A percentile compares a stretch with the other conserved stretches of the same genome.
phyloP scores from a whole-genome alignment of 495 filamentous ascomycete genomes.

The Aspergillus cristatus region DNA sequence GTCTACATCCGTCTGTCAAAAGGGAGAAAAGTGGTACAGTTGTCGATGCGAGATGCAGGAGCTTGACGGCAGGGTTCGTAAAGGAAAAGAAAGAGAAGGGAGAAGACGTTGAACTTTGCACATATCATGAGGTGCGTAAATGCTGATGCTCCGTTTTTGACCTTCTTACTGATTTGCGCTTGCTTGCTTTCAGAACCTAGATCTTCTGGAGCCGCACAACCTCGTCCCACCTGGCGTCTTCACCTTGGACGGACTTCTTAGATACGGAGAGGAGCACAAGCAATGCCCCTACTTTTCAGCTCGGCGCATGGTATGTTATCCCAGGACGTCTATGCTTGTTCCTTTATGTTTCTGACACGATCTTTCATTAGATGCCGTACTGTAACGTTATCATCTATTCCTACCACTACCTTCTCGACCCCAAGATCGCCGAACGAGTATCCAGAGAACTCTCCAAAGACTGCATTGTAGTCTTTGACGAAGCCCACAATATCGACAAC shows the following conservation, averaged over 20 bases:
- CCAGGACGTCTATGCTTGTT: not conserved
- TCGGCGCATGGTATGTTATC: slow-evolving; percentile 71
- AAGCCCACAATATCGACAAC: slow-evolving; percentile 99
- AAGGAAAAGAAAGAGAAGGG: slow-evolving; percentile 93
- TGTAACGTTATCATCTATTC: slow-evolving; percentile 99
- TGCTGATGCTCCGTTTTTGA: slow-evolving; percentile 10
- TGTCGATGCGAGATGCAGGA: slow-evolving; percentile 91
- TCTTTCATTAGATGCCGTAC: slow-evolving; percentile 71
- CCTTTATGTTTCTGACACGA: slow-evolving; percentile 5
- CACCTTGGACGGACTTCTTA: slow-evolving; percentile 80
- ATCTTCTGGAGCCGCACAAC: slow-evolving; percentile 88
- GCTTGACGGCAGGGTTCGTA: slow-evolving; percentile 91
- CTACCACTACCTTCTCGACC: slow-evolving; percentile 95
- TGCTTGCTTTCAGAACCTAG: slow-evolving; percentile 62
- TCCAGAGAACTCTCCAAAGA: slow-evolving; percentile 96
- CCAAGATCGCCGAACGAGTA: slow-evolving; percentile 95
- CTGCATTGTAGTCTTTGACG: slow-evolving; percentile 97
- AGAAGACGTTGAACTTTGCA: slow-evolving; percentile 86
- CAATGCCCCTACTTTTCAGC: slow-evolving; percentile 97
- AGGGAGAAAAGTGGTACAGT: slow-evolving; percentile 88
- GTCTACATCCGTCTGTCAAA: slow-evolving; percentile 90
- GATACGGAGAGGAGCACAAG: slow-evolving; percentile 88
- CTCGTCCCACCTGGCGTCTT: slow-evolving; percentile 89
- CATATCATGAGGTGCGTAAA: slow-evolving; percentile 74
- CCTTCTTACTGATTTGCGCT: not conserved